Base-by-base conservation (phyloP, 441 rosid species). In the Adansonia gregorii region DNA sequence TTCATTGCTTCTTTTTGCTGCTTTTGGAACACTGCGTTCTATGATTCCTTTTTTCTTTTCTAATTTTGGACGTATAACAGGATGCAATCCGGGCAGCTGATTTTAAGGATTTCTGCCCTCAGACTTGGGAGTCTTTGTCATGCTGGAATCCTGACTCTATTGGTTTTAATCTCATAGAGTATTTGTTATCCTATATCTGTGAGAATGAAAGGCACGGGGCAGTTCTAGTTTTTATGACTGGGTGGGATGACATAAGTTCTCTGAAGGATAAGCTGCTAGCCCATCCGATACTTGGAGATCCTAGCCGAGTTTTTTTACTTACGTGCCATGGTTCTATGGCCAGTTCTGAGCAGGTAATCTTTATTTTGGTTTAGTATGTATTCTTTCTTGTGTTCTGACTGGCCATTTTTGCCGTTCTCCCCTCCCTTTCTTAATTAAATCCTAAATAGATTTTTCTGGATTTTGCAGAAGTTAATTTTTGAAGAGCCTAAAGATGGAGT, bases 241-340 rank as follows among this genome's bases (percentile, higher is more conserved):
- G 98, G 63, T 93, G 97, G 98, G 98, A 95, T 80, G 98, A 95
- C 87, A 93, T 93, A 78, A 86, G 82, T 86, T 86, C 98, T 67
- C 83, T 94, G 59, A 93, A 93, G 87, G 98, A 94, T 56, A 92
- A 94, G 82, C 91, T 93, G 59, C 91, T 78, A 82, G 80, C 87
- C 78, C 89, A 94, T 86, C 88, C 89, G 58, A 64, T 88, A 74
- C 78, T 94, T 58, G 97, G 98, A 76, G 88, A 94, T 87, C 88
- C 97, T 22, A 76, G 77, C 77, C 85, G 79, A 76, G 95, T 89
- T 84, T 80, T 90, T 83, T 83, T 94, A 83, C 97, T 92, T 81
- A 86, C 94, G 31, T 94, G 98, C 84, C 98, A 94, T 89, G 97
- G 98, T 81, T 92, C 98, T 81, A 93, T 94, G 98, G 93, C 94